phyloP scores from a whole-genome alignment of 352 stramenopile species.

The Thraustotheca clavata region DNA sequence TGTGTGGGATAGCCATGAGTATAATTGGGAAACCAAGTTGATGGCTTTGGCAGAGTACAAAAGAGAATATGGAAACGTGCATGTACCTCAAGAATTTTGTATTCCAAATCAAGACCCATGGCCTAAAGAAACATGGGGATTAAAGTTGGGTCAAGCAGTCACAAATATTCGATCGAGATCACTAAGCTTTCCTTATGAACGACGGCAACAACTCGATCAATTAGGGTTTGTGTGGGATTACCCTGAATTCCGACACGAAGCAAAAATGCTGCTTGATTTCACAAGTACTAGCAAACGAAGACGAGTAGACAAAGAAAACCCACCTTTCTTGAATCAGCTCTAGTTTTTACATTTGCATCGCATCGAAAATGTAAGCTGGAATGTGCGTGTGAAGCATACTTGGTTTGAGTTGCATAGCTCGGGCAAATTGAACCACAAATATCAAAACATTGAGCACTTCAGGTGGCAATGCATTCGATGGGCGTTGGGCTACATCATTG shows the following conservation, averaged over 20 bases:
- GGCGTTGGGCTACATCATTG: constrained; percentile 59
- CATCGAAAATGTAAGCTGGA: constrained; percentile 85
- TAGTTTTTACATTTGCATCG: constrained; percentile 46
- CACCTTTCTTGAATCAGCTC: neutral
- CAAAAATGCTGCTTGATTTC: constrained; percentile 7
- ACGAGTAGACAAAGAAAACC: neutral
- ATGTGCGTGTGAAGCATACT: constrained; percentile 75
- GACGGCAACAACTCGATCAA: neutral
- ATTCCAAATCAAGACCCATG: neutral
- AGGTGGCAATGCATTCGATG: constrained; percentile 45
- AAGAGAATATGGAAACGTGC: neutral
- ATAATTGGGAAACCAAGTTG: constrained; percentile 16
- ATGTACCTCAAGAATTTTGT: constrained; percentile 15
- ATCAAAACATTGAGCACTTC: constrained; percentile 84
- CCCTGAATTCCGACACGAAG: constrained; percentile 9
- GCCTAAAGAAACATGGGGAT: neutral
- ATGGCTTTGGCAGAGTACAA: neutral
- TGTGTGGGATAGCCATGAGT: constrained; percentile 20
- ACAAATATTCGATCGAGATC: constrained; percentile 13
- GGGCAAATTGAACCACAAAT: constrained; percentile 85
- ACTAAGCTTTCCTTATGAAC: neutral
- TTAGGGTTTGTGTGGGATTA: constrained; percentile 18
- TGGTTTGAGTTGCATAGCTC: constrained; percentile 74
- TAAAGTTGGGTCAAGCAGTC: constrained; percentile 15
- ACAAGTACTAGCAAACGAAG: too few relatives aligned